phyloP scores from a whole-genome alignment of 1,284 basidiomycete species.

The Cryptococcus deneoformans region DNA sequence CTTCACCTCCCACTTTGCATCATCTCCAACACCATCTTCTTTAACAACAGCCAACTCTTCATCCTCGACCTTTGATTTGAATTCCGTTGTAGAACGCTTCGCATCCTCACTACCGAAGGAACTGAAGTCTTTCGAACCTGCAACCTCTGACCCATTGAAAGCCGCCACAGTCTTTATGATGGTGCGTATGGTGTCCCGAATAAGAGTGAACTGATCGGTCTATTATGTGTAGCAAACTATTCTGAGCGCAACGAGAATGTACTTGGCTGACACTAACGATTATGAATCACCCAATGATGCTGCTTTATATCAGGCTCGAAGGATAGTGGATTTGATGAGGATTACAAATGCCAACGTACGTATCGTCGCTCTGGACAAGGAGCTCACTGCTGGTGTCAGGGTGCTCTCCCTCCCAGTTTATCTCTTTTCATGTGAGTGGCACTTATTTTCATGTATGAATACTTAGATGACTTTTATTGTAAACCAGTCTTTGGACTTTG shows the following conservation, averaged over 20 bases:
- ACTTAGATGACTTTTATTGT: not conserved
- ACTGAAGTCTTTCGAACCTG: not conserved
- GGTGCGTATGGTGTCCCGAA: not conserved
- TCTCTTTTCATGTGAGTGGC: conserved; percentile 6
- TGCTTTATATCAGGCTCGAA: conserved; percentile 11
- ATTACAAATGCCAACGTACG: not conserved
- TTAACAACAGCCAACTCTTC: not conserved
- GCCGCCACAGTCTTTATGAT: not conserved
- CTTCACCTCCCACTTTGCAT: not conserved
- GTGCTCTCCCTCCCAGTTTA: not conserved
- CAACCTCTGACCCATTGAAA: not conserved
- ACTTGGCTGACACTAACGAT: conserved; percentile 10
- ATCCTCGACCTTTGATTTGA: not conserved
- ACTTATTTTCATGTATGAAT: not conserved
- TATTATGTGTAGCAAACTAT: conserved; percentile 10
- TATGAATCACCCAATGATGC: conserved; percentile 11
- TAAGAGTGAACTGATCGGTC: not conserved
- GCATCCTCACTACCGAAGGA: not conserved
- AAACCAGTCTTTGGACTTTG: conserved; percentile 11
- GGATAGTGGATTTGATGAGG: conserved; percentile 14
- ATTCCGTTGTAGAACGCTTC: not conserved
- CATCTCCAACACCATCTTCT: not conserved
- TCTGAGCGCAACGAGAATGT: conserved; percentile 11
- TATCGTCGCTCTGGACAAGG: not conserved
- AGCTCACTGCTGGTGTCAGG: not conserved